Evolutionary conservation across 257 asterid species (phyloP).

Genomic region (Jacaranda mimosifolia): DNA sequence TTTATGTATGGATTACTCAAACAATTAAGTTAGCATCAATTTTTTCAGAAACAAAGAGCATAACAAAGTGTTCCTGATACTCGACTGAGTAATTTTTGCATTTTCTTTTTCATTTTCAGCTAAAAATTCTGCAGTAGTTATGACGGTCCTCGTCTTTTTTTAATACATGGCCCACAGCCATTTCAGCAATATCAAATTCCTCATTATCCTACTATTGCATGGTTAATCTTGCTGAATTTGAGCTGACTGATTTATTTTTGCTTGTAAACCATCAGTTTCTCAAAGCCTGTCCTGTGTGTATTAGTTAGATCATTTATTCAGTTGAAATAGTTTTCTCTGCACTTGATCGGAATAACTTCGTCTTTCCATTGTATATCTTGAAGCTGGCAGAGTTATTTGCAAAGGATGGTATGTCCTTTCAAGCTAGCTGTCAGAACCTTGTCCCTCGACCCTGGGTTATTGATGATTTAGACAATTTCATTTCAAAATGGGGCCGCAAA

Average conservation of each 20-base stretch:
- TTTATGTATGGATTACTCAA: not conserved
- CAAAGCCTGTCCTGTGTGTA: constrained; percentile 2
- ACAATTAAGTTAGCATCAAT: not conserved
- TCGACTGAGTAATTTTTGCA: constrained; percentile 9
- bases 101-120: constrained; percentile 16
- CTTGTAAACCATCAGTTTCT: not conserved
- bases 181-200: constrained; percentile 21
- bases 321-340: constrained; percentile 27
- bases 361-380: constrained; percentile 36
- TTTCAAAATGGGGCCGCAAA: constrained; percentile 69
- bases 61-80: constrained; percentile 5
- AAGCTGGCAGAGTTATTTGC: constrained; percentile 97
- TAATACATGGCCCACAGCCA: not conserved
- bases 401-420: constrained; percentile 93
- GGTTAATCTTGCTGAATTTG: not conserved
- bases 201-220: constrained; percentile 10
- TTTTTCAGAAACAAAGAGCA: constrained; percentile 14
- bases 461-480: constrained; percentile 87
- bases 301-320: constrained; percentile 10
- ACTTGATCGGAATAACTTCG: constrained; percentile 33
- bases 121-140: not conserved
- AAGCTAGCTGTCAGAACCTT: constrained; percentile 94
- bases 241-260: not conserved
- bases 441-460: constrained; percentile 98
- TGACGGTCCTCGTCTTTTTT: not conserved